Conservation (phyloP, 2,329 filamentous ascomycete species). For the Fusarium sp. region DNA sequence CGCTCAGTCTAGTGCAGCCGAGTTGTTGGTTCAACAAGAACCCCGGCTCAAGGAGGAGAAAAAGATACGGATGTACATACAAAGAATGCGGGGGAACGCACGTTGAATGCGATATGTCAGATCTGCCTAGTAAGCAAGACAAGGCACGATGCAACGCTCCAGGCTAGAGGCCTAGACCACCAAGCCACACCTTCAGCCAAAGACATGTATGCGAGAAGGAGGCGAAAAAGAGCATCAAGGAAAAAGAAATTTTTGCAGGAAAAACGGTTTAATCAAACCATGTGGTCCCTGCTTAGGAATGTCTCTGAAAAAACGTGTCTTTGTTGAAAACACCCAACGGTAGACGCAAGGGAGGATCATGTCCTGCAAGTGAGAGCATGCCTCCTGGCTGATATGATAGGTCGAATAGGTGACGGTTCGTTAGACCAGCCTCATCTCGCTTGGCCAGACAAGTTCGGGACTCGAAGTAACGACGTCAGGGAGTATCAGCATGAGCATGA, state of each 20-base stretch:
- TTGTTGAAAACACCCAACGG: constrained; percentile 14
- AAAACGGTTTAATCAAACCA: constrained; percentile 20
- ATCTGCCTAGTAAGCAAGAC: constrained; percentile 40
- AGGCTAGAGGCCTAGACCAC: constrained; percentile 22
- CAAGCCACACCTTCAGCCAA: constrained; percentile 9
- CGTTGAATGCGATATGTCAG: constrained; percentile 41
- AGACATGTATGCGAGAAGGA: constrained; percentile 13
- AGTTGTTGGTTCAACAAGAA: constrained; percentile 24
- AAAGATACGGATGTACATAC: constrained; percentile 5
- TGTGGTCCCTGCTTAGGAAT: constrained; percentile 32
- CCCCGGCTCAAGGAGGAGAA: not conserved
- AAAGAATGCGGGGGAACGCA: constrained; percentile 46
- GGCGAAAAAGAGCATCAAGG: constrained; percentile 10
- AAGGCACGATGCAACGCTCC: constrained; percentile 42
- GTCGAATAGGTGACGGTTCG: constrained; percentile 14
- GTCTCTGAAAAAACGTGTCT: constrained; percentile 39
- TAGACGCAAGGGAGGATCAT: constrained; percentile 22
- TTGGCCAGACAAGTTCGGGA: constrained; percentile 18
- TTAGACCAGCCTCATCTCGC: constrained; percentile 9
- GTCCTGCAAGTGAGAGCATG: not conserved
- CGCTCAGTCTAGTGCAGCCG: constrained; percentile 17
- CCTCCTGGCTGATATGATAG: constrained; percentile 1
- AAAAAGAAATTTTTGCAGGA: constrained; percentile 4
- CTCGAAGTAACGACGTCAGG: constrained; percentile 16
- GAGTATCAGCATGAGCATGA: constrained; percentile 6